Percentiles rank a stretch among this genome's conserved stretches.
Evolutionary conservation across 2,329 filamentous ascomycete genomes (phyloP).

Genomic region (Curvularia hawaiiensis): DNA sequence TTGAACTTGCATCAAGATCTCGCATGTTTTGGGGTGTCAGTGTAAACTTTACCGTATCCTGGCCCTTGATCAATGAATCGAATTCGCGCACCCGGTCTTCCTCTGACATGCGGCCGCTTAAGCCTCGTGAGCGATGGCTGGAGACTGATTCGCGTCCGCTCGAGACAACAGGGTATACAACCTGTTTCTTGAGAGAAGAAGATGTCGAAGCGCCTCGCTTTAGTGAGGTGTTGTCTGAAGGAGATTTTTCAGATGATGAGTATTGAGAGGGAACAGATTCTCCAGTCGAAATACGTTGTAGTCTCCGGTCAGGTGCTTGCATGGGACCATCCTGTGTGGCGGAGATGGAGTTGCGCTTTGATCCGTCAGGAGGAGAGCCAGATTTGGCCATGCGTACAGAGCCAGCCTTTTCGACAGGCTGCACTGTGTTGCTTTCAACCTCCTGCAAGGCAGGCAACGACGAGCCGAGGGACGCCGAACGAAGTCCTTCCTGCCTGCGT

Average conservation of each 20-base stretch:
- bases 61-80: constrained; percentile 53
- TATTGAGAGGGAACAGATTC: constrained; percentile 29
- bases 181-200: constrained; percentile 38
- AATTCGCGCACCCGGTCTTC: constrained; percentile 52
- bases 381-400: constrained; percentile 11
- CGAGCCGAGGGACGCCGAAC: constrained; percentile 29
- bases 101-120: constrained; percentile 44
- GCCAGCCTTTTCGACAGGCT: constrained; percentile 13
- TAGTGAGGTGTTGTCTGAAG: constrained; percentile 37
- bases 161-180: constrained; percentile 40
- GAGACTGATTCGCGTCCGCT: constrained; percentile 41
- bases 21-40: constrained; percentile 55
- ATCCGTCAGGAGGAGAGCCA: constrained; percentile 21
- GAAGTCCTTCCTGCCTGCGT: constrained; percentile 28
- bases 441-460: constrained; percentile 41
- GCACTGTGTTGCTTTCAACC: constrained; percentile 22
- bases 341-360: constrained; percentile 25
- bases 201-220: constrained; percentile 41
- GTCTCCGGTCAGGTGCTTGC: constrained; percentile 24
- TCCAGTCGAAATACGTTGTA: constrained; percentile 30
- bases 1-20: constrained; percentile 49
- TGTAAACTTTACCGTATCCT: constrained; percentile 57
- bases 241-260: constrained; percentile 23
- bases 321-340: constrained; percentile 27
- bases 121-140: constrained; percentile 36